Conservation (phyloP, 768 basidiomycete species). For the Leucogyrophana mollusca region DNA sequence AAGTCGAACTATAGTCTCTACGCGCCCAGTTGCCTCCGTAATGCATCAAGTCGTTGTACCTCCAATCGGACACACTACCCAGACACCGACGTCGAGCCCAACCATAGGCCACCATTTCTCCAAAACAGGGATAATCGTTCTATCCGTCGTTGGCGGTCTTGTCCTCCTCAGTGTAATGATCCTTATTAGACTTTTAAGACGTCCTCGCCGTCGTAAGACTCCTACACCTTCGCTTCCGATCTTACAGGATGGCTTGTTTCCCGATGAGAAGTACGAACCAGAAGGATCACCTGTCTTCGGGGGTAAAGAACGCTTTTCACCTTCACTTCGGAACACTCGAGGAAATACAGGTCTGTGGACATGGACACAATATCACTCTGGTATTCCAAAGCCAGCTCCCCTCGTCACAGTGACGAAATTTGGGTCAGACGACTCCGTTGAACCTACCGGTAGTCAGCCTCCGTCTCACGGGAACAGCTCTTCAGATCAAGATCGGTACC, state of each 20-base stretch:
- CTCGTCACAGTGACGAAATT: constrained; percentile 21
- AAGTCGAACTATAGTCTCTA: constrained; percentile 1
- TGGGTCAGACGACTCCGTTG: constrained; percentile 12
- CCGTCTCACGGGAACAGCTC: constrained; percentile 8
- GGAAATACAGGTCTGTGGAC: constrained; percentile 48
- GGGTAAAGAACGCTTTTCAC: constrained; percentile 63
- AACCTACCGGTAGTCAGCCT: constrained; percentile 3
- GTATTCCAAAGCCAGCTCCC: constrained; percentile 26
- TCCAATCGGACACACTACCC: constrained; percentile 6
- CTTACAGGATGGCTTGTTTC: constrained; percentile 52
- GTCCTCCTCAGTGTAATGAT: constrained; percentile 49
- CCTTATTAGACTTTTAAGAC: constrained; percentile 44
- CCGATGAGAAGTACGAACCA: constrained; percentile 41
- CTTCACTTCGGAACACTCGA: constrained; percentile 29
- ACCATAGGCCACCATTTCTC: constrained; percentile 38
- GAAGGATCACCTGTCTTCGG: constrained; percentile 76
- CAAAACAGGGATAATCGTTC: constrained; percentile 47
- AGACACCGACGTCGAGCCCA: constrained; percentile 9
- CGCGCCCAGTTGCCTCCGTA: constrained; percentile 8
- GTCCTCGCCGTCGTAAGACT: constrained; percentile 50
- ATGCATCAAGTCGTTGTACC: neutral
- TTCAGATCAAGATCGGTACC: constrained; percentile 10
- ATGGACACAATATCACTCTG: constrained; percentile 55
- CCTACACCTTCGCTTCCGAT: constrained; percentile 78
- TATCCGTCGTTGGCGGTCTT: constrained; percentile 52